A percentile compares a stretch with the other conserved stretches of the same genome.
Conservation (phyloP, 257 asterid species). For the Primulina eburnea region DNA sequence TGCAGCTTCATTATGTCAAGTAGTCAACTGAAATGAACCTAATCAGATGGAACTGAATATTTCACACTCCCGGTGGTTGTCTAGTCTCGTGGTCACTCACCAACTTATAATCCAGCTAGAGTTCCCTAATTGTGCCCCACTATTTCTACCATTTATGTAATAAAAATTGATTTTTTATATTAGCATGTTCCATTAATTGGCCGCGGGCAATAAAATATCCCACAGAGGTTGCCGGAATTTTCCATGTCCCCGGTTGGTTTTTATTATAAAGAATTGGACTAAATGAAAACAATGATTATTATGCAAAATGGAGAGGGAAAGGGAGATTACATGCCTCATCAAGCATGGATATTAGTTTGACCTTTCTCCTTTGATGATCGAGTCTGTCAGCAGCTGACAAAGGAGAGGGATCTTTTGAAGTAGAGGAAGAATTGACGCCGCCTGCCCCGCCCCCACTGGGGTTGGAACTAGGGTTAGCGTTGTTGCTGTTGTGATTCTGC, state of each 20-base stretch:
- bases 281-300: conserved; percentile 44
- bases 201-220: conserved; percentile 51
- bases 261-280: conserved; percentile 28
- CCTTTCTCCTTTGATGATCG: conserved; percentile 96
- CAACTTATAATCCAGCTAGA: conserved; percentile 31
- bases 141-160: conserved; percentile 1
- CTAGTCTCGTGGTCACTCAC: conserved; percentile 33
- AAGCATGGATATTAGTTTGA: conserved; percentile 96
- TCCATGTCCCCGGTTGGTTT: conserved; percentile 21
- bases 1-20: background rate
- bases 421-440: conserved; percentile 40
- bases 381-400: conserved; percentile 80
- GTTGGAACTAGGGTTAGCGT: conserved; percentile 47
- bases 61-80: conserved; percentile 32
- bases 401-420: conserved; percentile 60
- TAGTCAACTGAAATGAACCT: background rate
- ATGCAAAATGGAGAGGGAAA: conserved; percentile 18
- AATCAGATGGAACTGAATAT: background rate
- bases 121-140: conserved; percentile 45
- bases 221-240: conserved; percentile 37
- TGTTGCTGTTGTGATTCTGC: conserved; percentile 8
- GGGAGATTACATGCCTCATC: conserved; percentile 79
- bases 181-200: conserved; percentile 37
- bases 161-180: background rate
- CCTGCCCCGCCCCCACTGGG: conserved; percentile 25